Evolutionary conservation across 257 asterid species (phyloP), one percentile per base, ranked within the genome.

Genomic region (Jacaranda mimosifolia): DNA sequence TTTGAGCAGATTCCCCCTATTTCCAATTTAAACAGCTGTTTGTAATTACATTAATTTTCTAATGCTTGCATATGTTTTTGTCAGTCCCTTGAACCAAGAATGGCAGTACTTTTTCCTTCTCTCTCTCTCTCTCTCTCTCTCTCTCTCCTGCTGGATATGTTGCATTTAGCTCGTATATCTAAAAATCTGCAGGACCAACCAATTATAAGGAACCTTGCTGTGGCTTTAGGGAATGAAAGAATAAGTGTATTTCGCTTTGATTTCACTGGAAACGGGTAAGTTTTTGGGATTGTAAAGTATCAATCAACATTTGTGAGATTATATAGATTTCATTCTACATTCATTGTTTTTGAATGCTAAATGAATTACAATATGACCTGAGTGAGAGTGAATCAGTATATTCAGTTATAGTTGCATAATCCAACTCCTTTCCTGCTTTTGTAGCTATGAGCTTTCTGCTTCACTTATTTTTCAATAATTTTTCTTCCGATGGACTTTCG

Each of bases 251-350:
- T 48, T 68, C 73, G 48, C 59, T 49, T 68, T 21, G 62, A 68
- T 68, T 68, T 68, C 39, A 9, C 60, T 49, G 73, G 73, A 12
- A 68, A 68, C 15, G 73, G 73, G 73, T 68, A 45, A 46, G 73
- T 42, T 67, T 46, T 60, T 32, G 10, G 5, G 12, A 38, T 39
- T 63, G 36, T 17, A 7, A 3, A 13, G 21, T 63, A 36, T 38
- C 21, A 63, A 63, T 52, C 18, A 0, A 26, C 32, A 26, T 26
- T 26, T 26, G 32, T 2, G 32, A 26, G 2, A 26, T 26, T 26
- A 26, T 2, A 26, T 26, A 26, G 32, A 26, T 2, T 26, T 26
- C 32, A 26, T 46, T 46, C 52, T 10, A 46, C 10, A 46, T 5
- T 12, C 52, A 46, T 49, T 13, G 11, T 49, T 11, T 49, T 10